Conservation (phyloP, 805 yeast species). For the Ogataea nakhonphanomensis region DNA sequence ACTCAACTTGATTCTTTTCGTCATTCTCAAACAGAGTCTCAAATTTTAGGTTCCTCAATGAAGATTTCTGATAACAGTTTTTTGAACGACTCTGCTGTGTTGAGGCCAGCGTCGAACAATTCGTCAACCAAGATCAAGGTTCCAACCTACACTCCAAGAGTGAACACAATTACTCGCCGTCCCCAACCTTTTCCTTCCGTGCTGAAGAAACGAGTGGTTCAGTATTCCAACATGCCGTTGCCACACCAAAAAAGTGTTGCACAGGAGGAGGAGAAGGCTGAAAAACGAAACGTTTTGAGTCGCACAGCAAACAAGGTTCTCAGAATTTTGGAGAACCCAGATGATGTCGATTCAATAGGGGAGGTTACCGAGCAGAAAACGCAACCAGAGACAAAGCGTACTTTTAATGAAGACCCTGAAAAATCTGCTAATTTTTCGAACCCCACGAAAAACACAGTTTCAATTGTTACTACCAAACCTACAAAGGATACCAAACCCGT, state of each 20-base stretch:
- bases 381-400: neutral
- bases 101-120: slow-evolving; percentile 24
- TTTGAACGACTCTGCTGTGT: slow-evolving; percentile 16
- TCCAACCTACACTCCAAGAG: slow-evolving; percentile 26
- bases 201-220: slow-evolving; percentile 27
- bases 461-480: neutral
- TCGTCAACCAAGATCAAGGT: slow-evolving; percentile 25
- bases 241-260: slow-evolving; percentile 26
- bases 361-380: neutral
- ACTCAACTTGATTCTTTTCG: slow-evolving; percentile 11
- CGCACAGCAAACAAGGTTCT: slow-evolving; percentile 26
- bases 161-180: slow-evolving; percentile 12
- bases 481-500: neutral
- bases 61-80: slow-evolving; percentile 14
- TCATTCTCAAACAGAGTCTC: slow-evolving; percentile 3
- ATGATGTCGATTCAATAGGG: neutral
- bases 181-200: slow-evolving; percentile 17
- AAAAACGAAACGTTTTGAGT: slow-evolving; percentile 19
- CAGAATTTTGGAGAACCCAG: slow-evolving; percentile 18
- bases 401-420: too few relatives aligned
- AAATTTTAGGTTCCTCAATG: neutral
- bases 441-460: neutral
- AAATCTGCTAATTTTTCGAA: neutral
- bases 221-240: slow-evolving; percentile 28
- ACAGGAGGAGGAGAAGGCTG: slow-evolving; percentile 22